Conservation (phyloP, 441 rosid species). For the Adansonia gregorii region DNA sequence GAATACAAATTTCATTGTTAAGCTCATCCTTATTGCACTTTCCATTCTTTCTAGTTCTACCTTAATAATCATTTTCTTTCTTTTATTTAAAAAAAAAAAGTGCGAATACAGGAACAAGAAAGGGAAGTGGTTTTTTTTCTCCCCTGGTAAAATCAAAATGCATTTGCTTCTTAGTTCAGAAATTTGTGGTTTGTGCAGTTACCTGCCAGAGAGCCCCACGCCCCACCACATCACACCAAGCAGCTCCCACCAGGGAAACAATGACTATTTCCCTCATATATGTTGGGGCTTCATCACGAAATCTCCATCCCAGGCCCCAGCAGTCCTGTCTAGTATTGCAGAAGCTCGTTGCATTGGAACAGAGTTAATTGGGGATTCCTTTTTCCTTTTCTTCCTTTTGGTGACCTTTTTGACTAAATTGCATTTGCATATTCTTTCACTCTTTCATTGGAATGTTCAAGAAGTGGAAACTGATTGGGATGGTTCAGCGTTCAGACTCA, state of each 20-base stretch:
- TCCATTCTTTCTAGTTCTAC: not conserved
- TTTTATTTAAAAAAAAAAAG: not conserved
- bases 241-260: constrained; percentile 18
- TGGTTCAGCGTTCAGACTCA: too few species aligned
- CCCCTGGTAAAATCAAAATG: not conserved
- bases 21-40: not conserved
- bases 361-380: too few species aligned
- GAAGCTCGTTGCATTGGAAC: too few species aligned
- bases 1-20: not conserved
- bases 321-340: too few species aligned
- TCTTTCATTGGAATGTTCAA: too few species aligned
- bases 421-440: too few species aligned
- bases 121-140: not conserved
- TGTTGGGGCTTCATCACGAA: not conserved
- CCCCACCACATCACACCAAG: not conserved
- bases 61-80: not conserved
- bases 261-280: not conserved
- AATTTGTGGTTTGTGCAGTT: not conserved
- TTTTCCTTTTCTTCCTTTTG: too few species aligned
- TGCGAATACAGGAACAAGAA: not conserved
- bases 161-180: not conserved
- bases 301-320: not conserved
- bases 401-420: too few species aligned
- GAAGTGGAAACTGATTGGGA: too few species aligned
- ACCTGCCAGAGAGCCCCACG: too few species aligned